A percentile compares a stretch with the other conserved stretches of the same genome.
phyloP scores from a whole-genome alignment of 2,329 filamentous ascomycete genomes.

The Capronia epimyces region DNA sequence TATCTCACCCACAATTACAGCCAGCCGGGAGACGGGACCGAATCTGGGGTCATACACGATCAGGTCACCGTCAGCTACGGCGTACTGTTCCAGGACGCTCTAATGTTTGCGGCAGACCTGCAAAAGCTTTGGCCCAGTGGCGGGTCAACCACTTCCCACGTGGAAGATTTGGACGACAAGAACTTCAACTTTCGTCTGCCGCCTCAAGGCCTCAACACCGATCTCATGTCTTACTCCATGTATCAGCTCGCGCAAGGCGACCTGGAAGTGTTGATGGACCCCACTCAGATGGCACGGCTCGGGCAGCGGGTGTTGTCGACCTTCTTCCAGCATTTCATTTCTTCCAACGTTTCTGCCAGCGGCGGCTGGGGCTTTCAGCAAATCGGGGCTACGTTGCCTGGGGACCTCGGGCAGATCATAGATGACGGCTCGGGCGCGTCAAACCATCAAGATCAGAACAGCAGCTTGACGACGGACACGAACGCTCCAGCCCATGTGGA shows the following conservation, averaged over 20 bases:
- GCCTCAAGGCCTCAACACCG: slow-evolving; percentile 5
- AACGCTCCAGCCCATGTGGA: slow-evolving; percentile 3
- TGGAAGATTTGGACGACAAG: slow-evolving; percentile 6
- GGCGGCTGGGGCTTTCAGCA: slow-evolving; percentile 14
- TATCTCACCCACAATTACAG: slow-evolving; percentile 8
- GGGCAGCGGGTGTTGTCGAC: slow-evolving; percentile 10
- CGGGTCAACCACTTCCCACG: background rate
- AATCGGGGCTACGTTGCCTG: slow-evolving; percentile 11
- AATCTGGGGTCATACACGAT: background rate
- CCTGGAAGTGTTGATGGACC: slow-evolving; percentile 4
- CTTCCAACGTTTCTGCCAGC: slow-evolving; percentile 4
- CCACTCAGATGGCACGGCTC: slow-evolving; percentile 1
- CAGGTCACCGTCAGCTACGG: slow-evolving; percentile 12
- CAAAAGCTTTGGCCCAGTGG: background rate
- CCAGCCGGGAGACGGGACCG: background rate
- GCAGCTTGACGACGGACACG: slow-evolving; percentile 1
- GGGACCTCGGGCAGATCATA: background rate
- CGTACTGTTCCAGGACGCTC: slow-evolving; percentile 10
- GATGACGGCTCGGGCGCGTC: background rate
- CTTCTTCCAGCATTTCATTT: slow-evolving; percentile 18
- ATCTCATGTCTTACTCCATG: slow-evolving; percentile 16
- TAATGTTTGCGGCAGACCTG: slow-evolving; percentile 7
- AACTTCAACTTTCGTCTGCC: slow-evolving; percentile 12
- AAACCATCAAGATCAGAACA: background rate
- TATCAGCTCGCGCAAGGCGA: slow-evolving; percentile 7